Base-by-base conservation (phyloP, 2,329 filamentous ascomycete species). In the Setomelanomma holmii region DNA sequence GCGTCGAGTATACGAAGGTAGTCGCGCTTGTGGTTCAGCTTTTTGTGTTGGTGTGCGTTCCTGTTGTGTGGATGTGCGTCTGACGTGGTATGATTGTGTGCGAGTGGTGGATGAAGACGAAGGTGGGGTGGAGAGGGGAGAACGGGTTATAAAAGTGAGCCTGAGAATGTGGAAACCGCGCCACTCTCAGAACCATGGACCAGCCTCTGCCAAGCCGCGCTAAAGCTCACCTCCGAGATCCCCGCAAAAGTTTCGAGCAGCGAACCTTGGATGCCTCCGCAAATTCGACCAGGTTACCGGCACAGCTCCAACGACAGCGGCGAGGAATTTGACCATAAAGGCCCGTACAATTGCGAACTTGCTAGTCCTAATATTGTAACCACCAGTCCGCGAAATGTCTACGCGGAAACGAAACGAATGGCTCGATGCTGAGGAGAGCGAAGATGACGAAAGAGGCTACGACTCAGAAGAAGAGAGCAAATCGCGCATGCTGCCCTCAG, bases 351-450 rank as follows among this genome's bases (percentile, higher is more conserved):
- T n/a, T n/a, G n/a, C n/a, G n/a, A n/a, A n/a, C n/a, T n/a, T n/a
- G n/a, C n/a, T n/a, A n/a, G n/a, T n/a, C n/a, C n/a, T n/a, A n/a
- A n/a, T n/a, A n/a, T n/a, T n/a, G n/a, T n/a, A n/a, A n/a, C n/a
- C n/a, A n/a, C n/a, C n/a, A n/a, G n/a, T n/a, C n/a, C n/a, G n/a
- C n/a, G n/a, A n/a, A n/a, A 45, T 92, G 89, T 75, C 86, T 1
- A 79, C 84, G 35, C 84, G 87, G 67, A 91, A 89, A 68, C 83
- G 84, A 61, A 91, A 91, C 72, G 83, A 89, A 45, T 93, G 88
- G 64, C 82, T 93, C 50, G 79, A 81, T n/a, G 74, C 73, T 20
- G 75, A 76, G 22, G 76, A 76, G 34, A 80, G 78, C 50, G 78
- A 79, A 7, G 68, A 75, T 2, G 76, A 77, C 0, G 67, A 70